phyloP scores from a whole-genome alignment of 768 basidiomycete genomes.

The Trametes villosa region DNA sequence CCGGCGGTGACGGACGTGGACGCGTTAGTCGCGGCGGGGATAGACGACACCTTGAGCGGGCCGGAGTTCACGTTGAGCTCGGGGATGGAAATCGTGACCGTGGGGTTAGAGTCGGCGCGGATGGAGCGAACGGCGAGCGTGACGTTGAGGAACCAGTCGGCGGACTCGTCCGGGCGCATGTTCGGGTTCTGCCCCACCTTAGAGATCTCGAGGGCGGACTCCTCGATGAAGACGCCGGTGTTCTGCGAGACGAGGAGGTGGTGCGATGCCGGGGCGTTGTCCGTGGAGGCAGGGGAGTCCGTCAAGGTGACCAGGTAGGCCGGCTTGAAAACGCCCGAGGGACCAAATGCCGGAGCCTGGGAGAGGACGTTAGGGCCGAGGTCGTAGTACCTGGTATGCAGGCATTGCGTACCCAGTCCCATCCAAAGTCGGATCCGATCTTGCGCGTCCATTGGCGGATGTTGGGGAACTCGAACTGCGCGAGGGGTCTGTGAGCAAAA shows the following conservation, averaged over 20 bases:
- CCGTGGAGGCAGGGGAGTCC: slow-evolving; percentile 5
- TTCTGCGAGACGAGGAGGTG: slow-evolving; percentile 26
- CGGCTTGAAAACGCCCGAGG: slow-evolving; percentile 56
- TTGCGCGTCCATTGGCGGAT: slow-evolving; percentile 55
- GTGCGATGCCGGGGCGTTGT: slow-evolving; percentile 19
- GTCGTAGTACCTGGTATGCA: not conserved
- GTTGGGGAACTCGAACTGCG: slow-evolving; percentile 53
- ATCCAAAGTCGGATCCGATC: slow-evolving; percentile 57
- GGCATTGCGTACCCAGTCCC: slow-evolving; percentile 55
- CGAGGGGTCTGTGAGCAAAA: no score
- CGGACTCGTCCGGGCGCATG: slow-evolving; percentile 45
- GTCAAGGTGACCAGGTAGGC: slow-evolving; percentile 54
- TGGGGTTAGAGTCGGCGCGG: slow-evolving; percentile 37
- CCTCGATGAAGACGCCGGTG: slow-evolving; percentile 48
- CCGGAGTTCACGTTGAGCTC: slow-evolving; percentile 49
- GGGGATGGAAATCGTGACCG: slow-evolving; percentile 48
- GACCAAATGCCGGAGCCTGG: slow-evolving; percentile 62
- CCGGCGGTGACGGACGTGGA: slow-evolving; percentile 48
- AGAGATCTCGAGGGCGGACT: slow-evolving; percentile 57
- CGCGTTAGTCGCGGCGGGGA: slow-evolving; percentile 30
- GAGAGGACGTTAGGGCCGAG: not conserved
- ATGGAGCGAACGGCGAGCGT: slow-evolving; percentile 53
- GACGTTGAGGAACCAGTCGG: slow-evolving; percentile 59
- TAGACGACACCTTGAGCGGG: slow-evolving; percentile 32
- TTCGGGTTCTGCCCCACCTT: slow-evolving; percentile 53